Evolutionary conservation across 2,329 filamentous ascomycete species (phyloP).

Genomic region (Neonectria ditissima): DNA sequence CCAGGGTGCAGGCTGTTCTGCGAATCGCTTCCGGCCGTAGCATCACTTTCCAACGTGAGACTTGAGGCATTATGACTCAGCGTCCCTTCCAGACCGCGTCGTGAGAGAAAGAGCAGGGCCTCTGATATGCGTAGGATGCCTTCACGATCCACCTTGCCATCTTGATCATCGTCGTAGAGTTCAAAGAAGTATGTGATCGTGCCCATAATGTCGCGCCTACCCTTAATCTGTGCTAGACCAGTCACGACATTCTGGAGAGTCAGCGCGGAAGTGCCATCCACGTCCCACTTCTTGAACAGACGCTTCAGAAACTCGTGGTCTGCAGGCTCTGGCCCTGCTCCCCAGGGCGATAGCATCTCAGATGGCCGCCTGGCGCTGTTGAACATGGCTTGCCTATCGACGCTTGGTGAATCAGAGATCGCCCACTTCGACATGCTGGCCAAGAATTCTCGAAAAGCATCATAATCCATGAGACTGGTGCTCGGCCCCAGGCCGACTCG

Average conservation of each 20-base stretch:
- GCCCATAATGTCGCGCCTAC: conserved; percentile 95
- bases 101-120: conserved; percentile 89
- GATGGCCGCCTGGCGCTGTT: conserved; percentile 64
- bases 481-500: conserved; percentile 90
- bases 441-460: conserved; percentile 93
- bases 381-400: conserved; percentile 70
- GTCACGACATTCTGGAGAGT: conserved; percentile 93
- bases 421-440: conserved; percentile 94
- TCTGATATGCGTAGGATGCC: conserved; percentile 96
- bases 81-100: conserved; percentile 84
- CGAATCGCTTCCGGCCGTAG: conserved; percentile 46
- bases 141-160: conserved; percentile 93
- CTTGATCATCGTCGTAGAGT: conserved; percentile 91
- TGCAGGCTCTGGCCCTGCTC: conserved; percentile 74
- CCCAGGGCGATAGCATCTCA: conserved; percentile 64
- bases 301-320: conserved; percentile 95
- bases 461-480: conserved; percentile 95
- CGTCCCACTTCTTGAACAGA: conserved; percentile 90
- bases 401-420: conserved; percentile 83
- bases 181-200: conserved; percentile 99
- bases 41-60: conserved; percentile 61
- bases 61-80: conserved; percentile 74
- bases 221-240: conserved; percentile 91
- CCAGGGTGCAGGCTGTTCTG: conserved; percentile 57
- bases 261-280: conserved; percentile 79